Evolutionary conservation across 2,329 filamentous ascomycete genomes (phyloP), one percentile per base, ranked within the genome.

Genomic region (Neofusicoccum cordaticola): DNA sequence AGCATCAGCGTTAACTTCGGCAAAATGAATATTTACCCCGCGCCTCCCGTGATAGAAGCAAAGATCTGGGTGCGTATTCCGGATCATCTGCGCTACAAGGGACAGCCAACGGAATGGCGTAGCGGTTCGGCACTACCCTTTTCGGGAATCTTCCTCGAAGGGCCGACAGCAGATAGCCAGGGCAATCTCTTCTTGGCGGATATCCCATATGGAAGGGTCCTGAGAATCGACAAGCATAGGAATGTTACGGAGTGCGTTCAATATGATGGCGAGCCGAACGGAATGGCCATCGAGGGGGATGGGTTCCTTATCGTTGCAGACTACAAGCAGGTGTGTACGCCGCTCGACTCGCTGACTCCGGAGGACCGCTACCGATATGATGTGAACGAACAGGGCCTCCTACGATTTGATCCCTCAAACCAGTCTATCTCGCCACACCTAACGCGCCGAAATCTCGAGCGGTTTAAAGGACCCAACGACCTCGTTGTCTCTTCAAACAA

Each of bases 391-490:
- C 27, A 80, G 78, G 78, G 79, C 0, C 74, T 81, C 9, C 69
- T 81, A 0, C 66, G 68, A 0, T 77, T 79, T 17, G 71, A 79
- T 44, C 77, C 77, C 0, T 65, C 66, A 0, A 73, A 68, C 0
- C 65, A 70, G 0, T 69, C 66, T 2, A 68, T 79, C 8, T 69
- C 67, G 0, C 72, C 74, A 0, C 70, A 74, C 19, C 60, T 80
- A 11, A 74, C 74, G 5, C 69, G 74, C n/a, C 72, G 71, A 51
- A 77, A 81, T 47, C 71, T 81, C 0, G 78, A 80, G 51, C 71
- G 78, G 3, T 81, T 81, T 69, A 81, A 81, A 62, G 78, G 79
- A 0, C 75, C 75, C 0, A 81, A 81, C 53, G 79, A 81, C 61
- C 67, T 81, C 1, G 74, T 80, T 15, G 56, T 80, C 3, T 76